Conservation (phyloP, 2,329 filamentous ascomycete genomes). For the Epichloe gansuensis region DNA sequence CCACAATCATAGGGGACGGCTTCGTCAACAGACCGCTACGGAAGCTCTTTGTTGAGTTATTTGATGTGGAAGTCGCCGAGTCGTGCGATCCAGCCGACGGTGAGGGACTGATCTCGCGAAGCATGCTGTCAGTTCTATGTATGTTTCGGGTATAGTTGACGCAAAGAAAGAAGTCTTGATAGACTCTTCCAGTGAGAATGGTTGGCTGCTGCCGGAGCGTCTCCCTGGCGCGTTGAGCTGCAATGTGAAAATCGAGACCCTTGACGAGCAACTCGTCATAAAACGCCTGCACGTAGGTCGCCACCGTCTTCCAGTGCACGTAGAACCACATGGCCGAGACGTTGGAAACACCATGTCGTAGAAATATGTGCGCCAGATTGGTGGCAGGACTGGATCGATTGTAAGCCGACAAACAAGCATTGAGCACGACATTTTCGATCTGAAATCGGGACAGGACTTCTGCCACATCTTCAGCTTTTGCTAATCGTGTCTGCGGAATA, state of each 20-base stretch:
- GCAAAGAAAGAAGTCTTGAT: constrained; percentile 18
- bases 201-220: constrained; percentile 14
- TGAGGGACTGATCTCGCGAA: constrained; percentile 11
- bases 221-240: constrained; percentile 16
- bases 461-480: constrained; percentile 13
- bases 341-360: constrained; percentile 14
- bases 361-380: constrained; percentile 17
- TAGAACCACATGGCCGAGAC: constrained; percentile 20
- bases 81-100: constrained; percentile 12
- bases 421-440: constrained; percentile 17
- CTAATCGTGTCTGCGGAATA: constrained; percentile 13
- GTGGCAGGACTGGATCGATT: constrained; percentile 12
- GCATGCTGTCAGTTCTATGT: constrained; percentile 7
- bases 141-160: constrained; percentile 17
- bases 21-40: constrained; percentile 10
- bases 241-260: constrained; percentile 15
- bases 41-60: constrained; percentile 11
- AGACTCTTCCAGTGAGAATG: constrained; percentile 9
- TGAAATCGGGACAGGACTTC: constrained; percentile 12
- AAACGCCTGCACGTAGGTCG: constrained; percentile 16
- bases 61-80: constrained; percentile 12
- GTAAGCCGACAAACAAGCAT: constrained; percentile 18
- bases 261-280: constrained; percentile 15
- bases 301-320: constrained; percentile 16
- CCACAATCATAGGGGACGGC: constrained; percentile 12